These are phyloP conservation scores for Fonsecaea erecta DNA, from an alignment of 2,329 filamentous ascomycete genomes.

Conservation along the genomic window DNA sequence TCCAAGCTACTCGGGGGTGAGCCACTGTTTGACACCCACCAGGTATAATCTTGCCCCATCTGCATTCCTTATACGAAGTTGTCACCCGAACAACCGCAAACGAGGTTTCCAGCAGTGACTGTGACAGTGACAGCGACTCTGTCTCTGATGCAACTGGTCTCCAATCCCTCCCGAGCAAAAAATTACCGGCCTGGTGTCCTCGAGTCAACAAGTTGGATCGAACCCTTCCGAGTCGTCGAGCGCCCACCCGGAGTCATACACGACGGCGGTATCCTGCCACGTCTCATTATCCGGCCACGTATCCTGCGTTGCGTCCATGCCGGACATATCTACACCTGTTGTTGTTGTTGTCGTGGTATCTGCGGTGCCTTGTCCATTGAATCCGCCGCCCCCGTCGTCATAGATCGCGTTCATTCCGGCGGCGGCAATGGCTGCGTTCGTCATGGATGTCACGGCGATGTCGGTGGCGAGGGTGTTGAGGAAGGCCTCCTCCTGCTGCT, in stretches of 20 bases:
- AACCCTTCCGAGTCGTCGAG: neutral
- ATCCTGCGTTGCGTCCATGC: neutral
- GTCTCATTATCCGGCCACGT: neutral
- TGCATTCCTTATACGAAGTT: too few relatives aligned
- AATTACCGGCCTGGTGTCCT: neutral
- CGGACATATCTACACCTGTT: neutral
- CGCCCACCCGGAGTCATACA: neutral
- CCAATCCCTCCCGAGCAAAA: too few relatives aligned
- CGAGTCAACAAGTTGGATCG: neutral
- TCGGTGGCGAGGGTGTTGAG: neutral
- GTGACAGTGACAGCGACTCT: too few relatives aligned
- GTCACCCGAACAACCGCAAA: too few relatives aligned
- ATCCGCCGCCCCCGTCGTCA: neutral
- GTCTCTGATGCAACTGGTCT: too few relatives aligned
- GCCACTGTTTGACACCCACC: too few relatives aligned
- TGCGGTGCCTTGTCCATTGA: neutral
- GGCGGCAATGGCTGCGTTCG: neutral
- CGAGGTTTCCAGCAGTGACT: too few relatives aligned
- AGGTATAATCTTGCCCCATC: too few relatives aligned
- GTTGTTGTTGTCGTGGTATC: neutral
- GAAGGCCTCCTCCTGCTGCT: neutral
- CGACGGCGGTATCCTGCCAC: neutral
- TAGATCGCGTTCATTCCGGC: neutral
- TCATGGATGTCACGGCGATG: neutral
- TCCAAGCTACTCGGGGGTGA: too few relatives aligned